These are phyloP conservation scores for Brachypodium distachyon DNA, from an alignment of 202 grass and related monocot species.

Conservation along the genomic window DNA sequence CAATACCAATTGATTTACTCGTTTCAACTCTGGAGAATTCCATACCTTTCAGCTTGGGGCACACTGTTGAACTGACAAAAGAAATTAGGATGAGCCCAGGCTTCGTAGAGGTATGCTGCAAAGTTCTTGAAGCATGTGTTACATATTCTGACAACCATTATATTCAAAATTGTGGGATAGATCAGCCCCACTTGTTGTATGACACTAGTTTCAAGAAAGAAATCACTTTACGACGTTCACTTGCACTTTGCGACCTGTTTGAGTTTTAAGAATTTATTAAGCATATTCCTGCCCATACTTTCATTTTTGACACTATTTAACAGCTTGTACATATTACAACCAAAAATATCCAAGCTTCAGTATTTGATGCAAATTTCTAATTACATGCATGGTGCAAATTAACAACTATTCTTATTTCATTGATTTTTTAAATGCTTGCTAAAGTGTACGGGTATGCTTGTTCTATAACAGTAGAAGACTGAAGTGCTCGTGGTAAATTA, in stretches of 20 bases:
- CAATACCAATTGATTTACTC: conserved; percentile 65
- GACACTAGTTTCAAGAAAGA: not conserved
- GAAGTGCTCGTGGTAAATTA: not conserved
- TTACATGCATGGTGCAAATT: not conserved
- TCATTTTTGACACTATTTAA: not conserved
- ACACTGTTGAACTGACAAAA: conserved; percentile 41
- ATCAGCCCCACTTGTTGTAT: not conserved
- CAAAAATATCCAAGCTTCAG: not conserved
- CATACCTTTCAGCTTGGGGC: conserved; percentile 55
- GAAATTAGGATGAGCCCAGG: conserved; percentile 57
- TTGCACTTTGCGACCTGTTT: not conserved
- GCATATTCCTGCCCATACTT: not conserved
- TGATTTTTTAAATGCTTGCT: not conserved
- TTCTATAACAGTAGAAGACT: not conserved
- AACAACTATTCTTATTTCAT: not conserved
- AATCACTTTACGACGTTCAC: not conserved
- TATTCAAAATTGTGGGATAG: not conserved
- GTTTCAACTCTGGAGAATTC: conserved; percentile 57
- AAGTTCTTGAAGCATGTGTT: not conserved
- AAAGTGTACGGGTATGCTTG: not conserved
- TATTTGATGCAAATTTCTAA: not conserved
- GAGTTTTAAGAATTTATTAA: conserved; percentile 2
- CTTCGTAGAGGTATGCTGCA: conserved; percentile 52
- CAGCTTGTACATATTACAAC: not conserved
- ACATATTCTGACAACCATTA: not conserved